phyloP scores from a whole-genome alignment of 192 early-diverging fungal genomes.

The Coemansia sp. region DNA sequence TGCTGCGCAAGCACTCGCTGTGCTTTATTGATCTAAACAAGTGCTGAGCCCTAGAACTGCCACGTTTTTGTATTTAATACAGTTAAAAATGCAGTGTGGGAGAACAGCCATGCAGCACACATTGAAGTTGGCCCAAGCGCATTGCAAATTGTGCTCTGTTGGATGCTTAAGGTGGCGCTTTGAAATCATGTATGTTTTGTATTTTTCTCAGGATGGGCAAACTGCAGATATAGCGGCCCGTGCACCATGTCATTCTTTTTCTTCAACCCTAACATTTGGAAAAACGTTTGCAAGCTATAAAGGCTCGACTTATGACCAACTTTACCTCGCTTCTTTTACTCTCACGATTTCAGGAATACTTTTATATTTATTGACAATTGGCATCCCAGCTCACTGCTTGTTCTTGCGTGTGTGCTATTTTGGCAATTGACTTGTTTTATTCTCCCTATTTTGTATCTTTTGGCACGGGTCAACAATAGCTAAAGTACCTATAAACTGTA shows the following conservation, averaged over 20 bases:
- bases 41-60: conserved; percentile 10
- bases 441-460: background rate
- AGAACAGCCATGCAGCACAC: background rate
- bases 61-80: conserved; percentile 1
- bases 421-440: background rate
- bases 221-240: background rate
- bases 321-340: background rate
- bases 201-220: background rate
- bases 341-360: background rate
- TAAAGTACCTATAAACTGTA: too few relatives aligned
- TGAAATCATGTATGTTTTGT: background rate
- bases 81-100: background rate
- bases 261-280: too few relatives aligned
- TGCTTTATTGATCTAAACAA: conserved; percentile 25
- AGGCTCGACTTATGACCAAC: background rate
- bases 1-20: conserved; percentile 27
- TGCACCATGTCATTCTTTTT: too few relatives aligned
- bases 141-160: background rate
- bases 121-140: background rate
- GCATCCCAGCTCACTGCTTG: background rate
- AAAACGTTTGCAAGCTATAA: background rate
- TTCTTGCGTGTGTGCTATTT: background rate
- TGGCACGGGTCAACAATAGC: too few relatives aligned
- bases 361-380: background rate
- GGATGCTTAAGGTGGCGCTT: background rate